These are phyloP conservation scores for Euphorbia corollata DNA, from an alignment of 441 rosid genomes.

Conservation along the genomic window DNA sequence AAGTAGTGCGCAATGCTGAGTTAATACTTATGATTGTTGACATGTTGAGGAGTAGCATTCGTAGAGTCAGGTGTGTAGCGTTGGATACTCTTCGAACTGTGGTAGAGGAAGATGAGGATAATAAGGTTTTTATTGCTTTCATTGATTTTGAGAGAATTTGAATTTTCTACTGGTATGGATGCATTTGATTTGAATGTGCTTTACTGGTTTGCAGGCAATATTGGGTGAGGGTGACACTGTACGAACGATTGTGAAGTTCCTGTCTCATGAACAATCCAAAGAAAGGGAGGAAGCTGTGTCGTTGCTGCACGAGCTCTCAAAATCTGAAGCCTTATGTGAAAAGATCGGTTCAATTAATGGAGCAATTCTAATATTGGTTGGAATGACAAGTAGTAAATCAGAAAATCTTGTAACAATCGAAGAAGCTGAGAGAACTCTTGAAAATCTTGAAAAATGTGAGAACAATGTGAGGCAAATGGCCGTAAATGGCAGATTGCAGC, in stretches of 20 bases:
- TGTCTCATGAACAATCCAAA: constrained; percentile 74
- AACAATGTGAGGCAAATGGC: constrained; percentile 94
- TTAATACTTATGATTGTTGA: constrained; percentile 70
- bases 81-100: constrained; percentile 75
- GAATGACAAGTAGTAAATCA: constrained; percentile 83
- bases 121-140: constrained; percentile 57
- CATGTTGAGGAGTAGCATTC: constrained; percentile 66
- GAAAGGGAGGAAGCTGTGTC: constrained; percentile 93
- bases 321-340: constrained; percentile 78
- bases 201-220: constrained; percentile 51
- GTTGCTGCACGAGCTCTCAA: constrained; percentile 85
- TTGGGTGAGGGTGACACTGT: constrained; percentile 86
- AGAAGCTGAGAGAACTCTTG: constrained; percentile 78
- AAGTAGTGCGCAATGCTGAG: constrained; percentile 54
- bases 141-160: constrained; percentile 9
- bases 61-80: constrained; percentile 62
- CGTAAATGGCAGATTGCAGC: constrained; percentile 74
- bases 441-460: constrained; percentile 70
- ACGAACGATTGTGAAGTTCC: constrained; percentile 81
- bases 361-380: constrained; percentile 85
- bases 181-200: constrained; percentile 13
- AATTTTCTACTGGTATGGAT: constrained; percentile 8
- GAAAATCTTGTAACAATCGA: constrained; percentile 72
- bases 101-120: constrained; percentile 73
- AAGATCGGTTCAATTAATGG: constrained; percentile 91